Evolutionary conservation across 2,329 filamentous ascomycete species (phyloP), one percentile per base, ranked within the genome.

Genomic region (Mariannaea sp.): DNA sequence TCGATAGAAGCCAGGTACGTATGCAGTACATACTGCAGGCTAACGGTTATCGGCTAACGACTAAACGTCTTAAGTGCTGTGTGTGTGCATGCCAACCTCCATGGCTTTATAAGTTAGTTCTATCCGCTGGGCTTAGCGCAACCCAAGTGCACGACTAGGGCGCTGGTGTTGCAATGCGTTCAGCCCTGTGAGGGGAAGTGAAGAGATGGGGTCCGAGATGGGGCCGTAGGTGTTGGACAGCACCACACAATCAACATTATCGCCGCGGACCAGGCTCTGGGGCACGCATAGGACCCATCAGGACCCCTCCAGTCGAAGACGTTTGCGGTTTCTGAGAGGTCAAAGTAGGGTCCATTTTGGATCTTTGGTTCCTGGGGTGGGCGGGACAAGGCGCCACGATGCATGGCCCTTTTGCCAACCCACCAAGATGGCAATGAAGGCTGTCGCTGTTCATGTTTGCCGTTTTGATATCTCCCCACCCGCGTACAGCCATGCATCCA

Each of bases 221-320:
- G 48, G 46, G 29, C 50, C 55, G 45, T 29, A 14, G 50, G 49
- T n/a, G n/a, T n/a, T n/a, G n/a, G n/a, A n/a, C n/a, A n/a, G n/a
- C n/a, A n/a, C n/a, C n/a, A n/a, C n/a, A n/a, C n/a, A n/a, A 42
- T 49, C 55, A 49, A 57, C n/a, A 57, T 57, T 42, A 57, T 33
- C 36, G 39, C 44, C 49, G 50, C 35, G 29, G 10, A 56, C 40
- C 50, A 30, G 43, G 38, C 24, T 32, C 43, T 42, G 36, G 33
- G 14, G 29, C 27, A n/a, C 20, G 35, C 41, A 29, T 41, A 41
- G 33, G 41, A n/a, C 26, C 49, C 36, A 29, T 51, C 33, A 19
- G 49, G 26, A 32, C 30, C 24, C 26, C 40, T 51, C 38, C 49
- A 42, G 43, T 33, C 24, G 43, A 22, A 30, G 43, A 30, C 19